Conservation (phyloP, 176 grass and related monocot genomes). For the Raddia guianensis region DNA sequence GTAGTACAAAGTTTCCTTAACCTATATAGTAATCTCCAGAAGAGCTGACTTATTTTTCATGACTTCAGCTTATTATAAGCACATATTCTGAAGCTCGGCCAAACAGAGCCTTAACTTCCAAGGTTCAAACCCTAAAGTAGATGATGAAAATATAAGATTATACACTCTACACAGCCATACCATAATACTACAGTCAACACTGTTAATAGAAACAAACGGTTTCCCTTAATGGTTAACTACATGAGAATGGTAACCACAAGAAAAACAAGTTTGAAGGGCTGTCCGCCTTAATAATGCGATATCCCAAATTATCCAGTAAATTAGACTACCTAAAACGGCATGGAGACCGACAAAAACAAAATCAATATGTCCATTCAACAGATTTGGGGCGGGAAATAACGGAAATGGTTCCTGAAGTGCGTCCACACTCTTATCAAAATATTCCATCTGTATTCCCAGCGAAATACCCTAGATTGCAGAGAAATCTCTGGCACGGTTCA, state of each 20-base stretch:
- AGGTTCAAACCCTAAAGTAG: neutral
- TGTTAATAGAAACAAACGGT: neutral
- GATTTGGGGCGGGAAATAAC: neutral
- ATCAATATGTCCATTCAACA: neutral
- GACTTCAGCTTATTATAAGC: conserved; percentile 22
- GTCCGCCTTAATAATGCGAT: neutral
- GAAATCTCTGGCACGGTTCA: neutral
- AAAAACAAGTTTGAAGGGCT: neutral
- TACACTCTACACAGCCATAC: neutral
- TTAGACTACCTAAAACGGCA: conserved; percentile 27
- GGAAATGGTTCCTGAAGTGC: conserved; percentile 18
- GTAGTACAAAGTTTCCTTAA: neutral
- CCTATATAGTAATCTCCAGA: conserved; percentile 29
- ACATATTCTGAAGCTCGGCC: neutral
- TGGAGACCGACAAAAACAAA: neutral
- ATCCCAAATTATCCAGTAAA: conserved; percentile 10
- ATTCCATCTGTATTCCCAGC: conserved; percentile 10
- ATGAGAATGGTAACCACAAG: conserved; percentile 6
- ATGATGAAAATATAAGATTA: neutral
- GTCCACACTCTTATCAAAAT: neutral
- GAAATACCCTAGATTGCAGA: neutral
- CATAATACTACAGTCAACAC: neutral
- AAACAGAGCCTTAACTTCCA: neutral
- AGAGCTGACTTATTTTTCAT: neutral
- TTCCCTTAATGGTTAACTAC: conserved; percentile 10